Evolutionary conservation across 2,329 filamentous ascomycete species (phyloP), one percentile per base, ranked within the genome.

Genomic region (Alternaria longipes): DNA sequence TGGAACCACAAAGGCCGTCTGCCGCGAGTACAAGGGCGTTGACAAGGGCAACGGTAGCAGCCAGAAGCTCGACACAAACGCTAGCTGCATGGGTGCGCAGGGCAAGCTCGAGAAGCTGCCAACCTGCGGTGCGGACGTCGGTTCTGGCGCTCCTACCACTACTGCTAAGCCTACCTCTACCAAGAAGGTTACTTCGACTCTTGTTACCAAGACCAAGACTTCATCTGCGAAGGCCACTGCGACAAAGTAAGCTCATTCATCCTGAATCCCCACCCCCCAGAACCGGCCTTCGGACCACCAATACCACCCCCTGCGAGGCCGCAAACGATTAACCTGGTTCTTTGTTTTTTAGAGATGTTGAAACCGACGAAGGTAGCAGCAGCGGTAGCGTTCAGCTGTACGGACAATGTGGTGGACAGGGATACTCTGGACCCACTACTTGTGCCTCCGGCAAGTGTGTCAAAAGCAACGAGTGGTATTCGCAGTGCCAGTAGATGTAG

Each of bases 321-420:
- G 3, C 40, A 14, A 22, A 24, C 11, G 40, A 42, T 24, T 42
- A 24, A 42, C 11, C 20, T 20, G 49, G 4, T 9, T 5, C n/a
- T 9, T 12, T 41, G 5, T 16, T 20, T 41, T 41, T 2, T 22
- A 41, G 40, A 42, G 40, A 24, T 8, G 20, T 24, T 3, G 22
- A 20, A 9, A 24, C 18, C 40, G 20, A 24, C 3, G 14, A 16
- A 14, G 57, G 59, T 14, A 59, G 38, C 30, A 60, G 20, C 40
- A 42, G 20, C 24, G 57, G 59, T n/a, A 62, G 46, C 30, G 64
- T 63, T 47, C n/a, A 51, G 8, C 60, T 64, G 16, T 74, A 61
- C 41, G 72, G 60, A 42, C 81, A 80, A 62, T 82, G 81, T 64
- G 81, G 81, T 60, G 81, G 81, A 9, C 66, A 68, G 12, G 75